Percentiles rank a stretch among this genome's conserved stretches.
Evolutionary conservation across 2,329 filamentous ascomycete genomes (phyloP).

Genomic region (Fusarium musae): DNA sequence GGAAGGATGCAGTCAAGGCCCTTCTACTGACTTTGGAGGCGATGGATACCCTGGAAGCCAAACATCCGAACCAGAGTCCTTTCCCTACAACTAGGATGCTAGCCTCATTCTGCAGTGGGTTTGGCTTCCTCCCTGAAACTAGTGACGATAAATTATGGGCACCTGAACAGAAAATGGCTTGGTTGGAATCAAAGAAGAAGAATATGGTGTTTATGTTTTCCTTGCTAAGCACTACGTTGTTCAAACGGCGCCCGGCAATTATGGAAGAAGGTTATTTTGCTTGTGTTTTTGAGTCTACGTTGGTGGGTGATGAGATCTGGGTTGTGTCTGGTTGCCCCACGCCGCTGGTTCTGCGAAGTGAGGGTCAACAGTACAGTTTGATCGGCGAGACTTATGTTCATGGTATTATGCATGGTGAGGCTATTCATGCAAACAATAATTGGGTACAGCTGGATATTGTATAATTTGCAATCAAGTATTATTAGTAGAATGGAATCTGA

Average conservation of each 20-base stretch:
- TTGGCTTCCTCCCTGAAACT: not conserved
- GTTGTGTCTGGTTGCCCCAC: not conserved
- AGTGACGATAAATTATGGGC: not conserved
- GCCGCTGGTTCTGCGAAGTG: not conserved
- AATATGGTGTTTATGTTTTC: not conserved
- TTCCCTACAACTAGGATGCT: not conserved
- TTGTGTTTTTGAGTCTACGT: not conserved
- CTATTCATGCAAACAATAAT: rapidly evolving
- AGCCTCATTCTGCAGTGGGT: not conserved
- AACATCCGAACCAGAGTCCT: not conserved
- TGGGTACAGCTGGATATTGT: not conserved
- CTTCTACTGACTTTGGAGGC: not conserved
- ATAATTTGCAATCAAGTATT: not conserved
- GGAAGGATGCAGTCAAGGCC: not conserved
- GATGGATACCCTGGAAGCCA: not conserved
- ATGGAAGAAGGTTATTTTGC: not conserved
- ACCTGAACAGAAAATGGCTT: not conserved
- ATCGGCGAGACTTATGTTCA: not conserved
- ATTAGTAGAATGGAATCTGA: not conserved
- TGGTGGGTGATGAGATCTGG: not conserved
- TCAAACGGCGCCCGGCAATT: not conserved
- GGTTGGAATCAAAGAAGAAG: not conserved
- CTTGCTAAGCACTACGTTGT: not conserved
- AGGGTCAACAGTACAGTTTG: not conserved
- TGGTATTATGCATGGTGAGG: not conserved